Percentiles rank a stretch among this genome's conserved stretches.
Conservation (phyloP, 1,284 basidiomycete species). For the Agroathelia rolfsii region DNA sequence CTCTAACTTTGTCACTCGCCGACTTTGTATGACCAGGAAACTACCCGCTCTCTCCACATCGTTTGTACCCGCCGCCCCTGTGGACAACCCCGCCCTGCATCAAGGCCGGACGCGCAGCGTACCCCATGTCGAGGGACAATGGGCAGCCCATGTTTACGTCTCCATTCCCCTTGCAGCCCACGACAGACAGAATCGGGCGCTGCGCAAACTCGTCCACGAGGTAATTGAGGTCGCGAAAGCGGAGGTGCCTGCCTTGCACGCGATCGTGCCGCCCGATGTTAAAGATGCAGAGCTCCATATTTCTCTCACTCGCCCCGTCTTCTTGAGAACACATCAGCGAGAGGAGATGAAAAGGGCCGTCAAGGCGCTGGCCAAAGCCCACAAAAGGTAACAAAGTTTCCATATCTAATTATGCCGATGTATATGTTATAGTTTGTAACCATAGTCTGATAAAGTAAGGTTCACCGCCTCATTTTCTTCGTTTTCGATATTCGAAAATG, state of each 20-base stretch:
- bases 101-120: conserved; percentile 67
- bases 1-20: no score
- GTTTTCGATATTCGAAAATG: conserved; percentile 64
- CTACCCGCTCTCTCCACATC: conserved; percentile 47
- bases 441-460: conserved; percentile 27
- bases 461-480: conserved; percentile 63
- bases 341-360: conserved; percentile 56
- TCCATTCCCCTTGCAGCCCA: conserved; percentile 36
- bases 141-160: conserved; percentile 65
- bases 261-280: conserved; percentile 24
- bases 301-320: conserved; percentile 69
- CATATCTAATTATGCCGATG: conserved; percentile 6
- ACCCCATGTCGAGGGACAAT: conserved; percentile 76
- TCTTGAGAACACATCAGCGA: conserved; percentile 65
- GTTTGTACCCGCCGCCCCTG: conserved; percentile 33
- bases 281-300: conserved; percentile 45
- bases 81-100: conserved; percentile 61
- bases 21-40: conserved; percentile 30
- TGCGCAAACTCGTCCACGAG: conserved; percentile 38
- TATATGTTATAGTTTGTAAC: conserved; percentile 4
- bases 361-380: conserved; percentile 32
- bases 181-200: no score
- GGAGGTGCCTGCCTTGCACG: conserved; percentile 36
- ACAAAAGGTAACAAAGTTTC: conserved; percentile 40
- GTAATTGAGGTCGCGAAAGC: conserved; percentile 34